Base-by-base conservation (phyloP, 208 protist genomes). In the Histomonas meleagridis region DNA sequence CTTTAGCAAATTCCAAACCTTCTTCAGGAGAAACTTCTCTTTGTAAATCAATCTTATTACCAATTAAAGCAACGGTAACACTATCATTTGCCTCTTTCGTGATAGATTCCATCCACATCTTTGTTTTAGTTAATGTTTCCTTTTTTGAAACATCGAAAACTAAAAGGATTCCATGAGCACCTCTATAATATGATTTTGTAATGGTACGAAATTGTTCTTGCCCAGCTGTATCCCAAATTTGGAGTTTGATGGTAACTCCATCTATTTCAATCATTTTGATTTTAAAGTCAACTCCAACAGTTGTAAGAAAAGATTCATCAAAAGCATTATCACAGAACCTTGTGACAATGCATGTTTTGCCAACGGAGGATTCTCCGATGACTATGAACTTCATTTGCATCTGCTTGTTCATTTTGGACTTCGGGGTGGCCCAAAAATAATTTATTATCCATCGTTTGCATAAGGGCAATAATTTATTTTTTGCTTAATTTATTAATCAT, bases 201-300 rank as follows among this genome's bases (percentile, higher is more conserved):
- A 90, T 57, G 21, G 46, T 38, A 14, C 40, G 38, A 57, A 57
- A 90, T n/a, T 38, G 38, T 49, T 90, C 76, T 90, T 90, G 76
- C 1, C 76, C 76, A 57, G 76, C 76, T 35, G 76, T 90, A 90
- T 90, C 76, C 76, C 76, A 90, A n/a, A 90, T 35, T 90, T 90
- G 76, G 10, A 90, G n/a, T 7, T 90, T 90, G 21, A 90, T 43
- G 18, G 32, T 7, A n/a, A 57, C 21, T 5, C 46, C 46, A 57
- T 90, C 23, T n/a, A 90, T 43, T 14, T 35, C n/a, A 4, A 90
- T 26, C 55, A 23, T 32, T 90, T 90, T 90, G 5, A 57, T 12
- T 57, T 57, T 90, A 43, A 57, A 90, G 55, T 51, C 38, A 57
- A n/a, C 40, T 18, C 76, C 76, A 32, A 90, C 21, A 4, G 76